Evolutionary conservation across 2,329 filamentous ascomycete species (phyloP).

Genomic region (Botrytis squamosa): DNA sequence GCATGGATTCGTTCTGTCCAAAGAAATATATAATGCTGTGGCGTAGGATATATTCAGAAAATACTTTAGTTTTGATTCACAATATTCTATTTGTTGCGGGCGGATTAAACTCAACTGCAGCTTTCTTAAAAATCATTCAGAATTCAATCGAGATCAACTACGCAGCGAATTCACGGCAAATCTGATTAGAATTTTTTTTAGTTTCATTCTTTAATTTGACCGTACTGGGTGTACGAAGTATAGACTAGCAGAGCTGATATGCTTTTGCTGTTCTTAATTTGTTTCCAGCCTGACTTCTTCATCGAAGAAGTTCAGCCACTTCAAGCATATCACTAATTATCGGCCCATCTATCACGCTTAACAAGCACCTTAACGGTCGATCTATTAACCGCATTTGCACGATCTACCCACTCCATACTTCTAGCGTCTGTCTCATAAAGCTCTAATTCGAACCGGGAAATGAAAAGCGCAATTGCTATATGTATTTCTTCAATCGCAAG

Average conservation of each 20-base stretch:
- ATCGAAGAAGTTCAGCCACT: background rate
- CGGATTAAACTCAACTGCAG: background rate
- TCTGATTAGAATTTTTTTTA: rapidly evolving
- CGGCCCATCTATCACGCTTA: constrained; percentile 4
- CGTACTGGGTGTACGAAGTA: background rate
- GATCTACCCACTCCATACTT: constrained; percentile 6
- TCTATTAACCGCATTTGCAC: background rate
- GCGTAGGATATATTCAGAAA: background rate
- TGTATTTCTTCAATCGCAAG: background rate
- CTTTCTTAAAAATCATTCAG: too few relatives aligned
- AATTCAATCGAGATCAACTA: too few relatives aligned
- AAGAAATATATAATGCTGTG: background rate
- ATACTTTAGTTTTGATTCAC: background rate
- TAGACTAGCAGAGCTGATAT: background rate
- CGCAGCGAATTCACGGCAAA: background rate
- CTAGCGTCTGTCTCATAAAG: constrained; percentile 8
- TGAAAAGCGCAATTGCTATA: background rate
- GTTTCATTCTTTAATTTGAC: background rate
- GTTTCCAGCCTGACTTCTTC: background rate
- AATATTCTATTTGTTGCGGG: background rate
- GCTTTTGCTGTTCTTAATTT: background rate
- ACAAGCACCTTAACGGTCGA: background rate
- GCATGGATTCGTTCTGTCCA: background rate
- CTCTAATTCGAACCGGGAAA: background rate
- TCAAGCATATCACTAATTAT: background rate